A percentile compares a stretch with the other conserved stretches of the same genome.
phyloP scores from a whole-genome alignment of 108 stramenopile species.

The Skeletonema grethae region DNA sequence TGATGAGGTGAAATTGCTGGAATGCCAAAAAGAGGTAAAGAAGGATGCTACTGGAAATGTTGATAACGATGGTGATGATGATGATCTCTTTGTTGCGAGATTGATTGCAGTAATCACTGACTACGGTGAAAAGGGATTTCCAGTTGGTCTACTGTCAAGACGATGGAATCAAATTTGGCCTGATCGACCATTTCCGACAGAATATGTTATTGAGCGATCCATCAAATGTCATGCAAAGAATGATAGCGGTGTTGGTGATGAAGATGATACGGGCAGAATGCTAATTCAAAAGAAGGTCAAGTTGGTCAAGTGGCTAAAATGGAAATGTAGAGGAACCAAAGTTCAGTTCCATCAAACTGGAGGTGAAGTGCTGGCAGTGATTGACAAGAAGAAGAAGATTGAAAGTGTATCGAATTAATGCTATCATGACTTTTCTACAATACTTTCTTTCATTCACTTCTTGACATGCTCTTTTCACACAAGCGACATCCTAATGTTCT shows the following conservation, averaged over 20 bases:
- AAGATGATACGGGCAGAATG: neutral
- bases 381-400: neutral
- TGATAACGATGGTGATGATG: slow-evolving; percentile 27
- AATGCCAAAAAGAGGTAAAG: slow-evolving; percentile 16
- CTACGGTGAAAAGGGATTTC: slow-evolving; percentile 78
- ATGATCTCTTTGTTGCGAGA: slow-evolving; percentile 62
- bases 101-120: slow-evolving; percentile 78
- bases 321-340: slow-evolving; percentile 41
- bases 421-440: neutral
- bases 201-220: slow-evolving; percentile 39
- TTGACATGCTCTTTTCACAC: neutral
- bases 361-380: slow-evolving; percentile 31
- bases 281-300: slow-evolving; percentile 37
- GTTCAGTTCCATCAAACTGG: slow-evolving; percentile 31
- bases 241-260: neutral
- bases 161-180: slow-evolving; percentile 92
- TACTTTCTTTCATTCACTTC: neutral
- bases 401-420: neutral
- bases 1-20: slow-evolving; percentile 37
- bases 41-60: slow-evolving; percentile 1
- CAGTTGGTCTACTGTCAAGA: slow-evolving; percentile 60
- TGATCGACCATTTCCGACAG: slow-evolving; percentile 68
- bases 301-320: slow-evolving; percentile 45
- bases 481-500: neutral
- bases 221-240: slow-evolving; percentile 11